phyloP scores from a whole-genome alignment of 164 flowering plant genomes.

The Vitis riparia region DNA sequence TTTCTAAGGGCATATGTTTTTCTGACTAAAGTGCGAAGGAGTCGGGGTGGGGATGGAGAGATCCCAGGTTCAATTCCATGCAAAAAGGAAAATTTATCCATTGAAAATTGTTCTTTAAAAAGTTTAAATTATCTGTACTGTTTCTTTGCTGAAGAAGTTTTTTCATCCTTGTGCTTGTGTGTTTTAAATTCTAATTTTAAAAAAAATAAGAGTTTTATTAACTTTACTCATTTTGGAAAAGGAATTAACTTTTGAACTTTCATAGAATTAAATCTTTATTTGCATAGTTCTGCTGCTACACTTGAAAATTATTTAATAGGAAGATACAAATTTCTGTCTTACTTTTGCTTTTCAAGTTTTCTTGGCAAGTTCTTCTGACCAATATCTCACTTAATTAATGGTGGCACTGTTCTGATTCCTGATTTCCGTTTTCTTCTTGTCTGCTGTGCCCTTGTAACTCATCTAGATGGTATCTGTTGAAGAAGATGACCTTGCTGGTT shows the following conservation, averaged over 20 bases:
- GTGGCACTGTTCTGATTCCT: neutral
- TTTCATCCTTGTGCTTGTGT: no score
- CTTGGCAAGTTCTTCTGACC: neutral
- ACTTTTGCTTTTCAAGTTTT: neutral
- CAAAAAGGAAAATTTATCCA: neutral
- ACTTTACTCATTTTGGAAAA: neutral
- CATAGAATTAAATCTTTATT: no score
- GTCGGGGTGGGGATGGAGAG: no score
- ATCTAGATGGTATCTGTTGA: slow-evolving; percentile 92
- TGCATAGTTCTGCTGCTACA: no score
- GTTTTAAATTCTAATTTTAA: no score
- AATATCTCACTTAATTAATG: neutral
- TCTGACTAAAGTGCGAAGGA: no score
- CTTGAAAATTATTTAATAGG: no score
- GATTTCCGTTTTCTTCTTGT: neutral
- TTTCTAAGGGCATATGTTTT: no score
- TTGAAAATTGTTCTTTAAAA: neutral
- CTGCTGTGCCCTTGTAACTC: neutral
- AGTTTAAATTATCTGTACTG: no score
- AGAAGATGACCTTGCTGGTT: slow-evolving; percentile 95
- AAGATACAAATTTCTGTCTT: no score
- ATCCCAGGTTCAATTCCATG: no score
- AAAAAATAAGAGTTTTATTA: neutral
- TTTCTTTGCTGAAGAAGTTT: no score
- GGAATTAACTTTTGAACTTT: neutral